Evolutionary conservation across 2,329 filamentous ascomycete genomes (phyloP).

Genomic region (Ophiognomonia clavigignenti-juglandacearum): DNA sequence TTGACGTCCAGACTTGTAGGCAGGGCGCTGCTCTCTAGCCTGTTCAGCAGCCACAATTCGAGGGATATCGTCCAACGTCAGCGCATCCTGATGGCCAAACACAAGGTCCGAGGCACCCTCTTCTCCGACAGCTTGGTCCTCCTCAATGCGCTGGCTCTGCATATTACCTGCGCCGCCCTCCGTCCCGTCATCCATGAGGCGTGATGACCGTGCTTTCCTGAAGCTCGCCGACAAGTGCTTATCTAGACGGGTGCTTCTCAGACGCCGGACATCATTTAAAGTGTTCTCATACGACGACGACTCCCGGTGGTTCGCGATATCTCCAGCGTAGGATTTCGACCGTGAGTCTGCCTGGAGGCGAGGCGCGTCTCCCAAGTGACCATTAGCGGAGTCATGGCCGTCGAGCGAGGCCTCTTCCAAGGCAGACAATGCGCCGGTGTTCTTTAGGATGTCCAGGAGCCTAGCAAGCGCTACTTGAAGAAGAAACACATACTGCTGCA

Average conservation of each 20-base stretch:
- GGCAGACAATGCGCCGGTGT: constrained; percentile 73
- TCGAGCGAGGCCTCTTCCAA: constrained; percentile 67
- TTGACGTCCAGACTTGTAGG: constrained; percentile 67
- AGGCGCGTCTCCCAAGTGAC: constrained; percentile 46
- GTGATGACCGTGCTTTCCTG: constrained; percentile 82
- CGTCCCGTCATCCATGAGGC: constrained; percentile 81
- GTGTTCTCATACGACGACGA: constrained; percentile 92
- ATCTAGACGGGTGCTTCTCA: constrained; percentile 90
- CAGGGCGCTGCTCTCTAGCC: constrained; percentile 78
- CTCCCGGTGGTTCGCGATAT: constrained; percentile 57
- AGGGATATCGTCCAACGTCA: constrained; percentile 94
- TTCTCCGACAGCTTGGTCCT: constrained; percentile 67
- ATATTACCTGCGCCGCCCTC: constrained; percentile 50
- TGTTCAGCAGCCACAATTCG: constrained; percentile 94
- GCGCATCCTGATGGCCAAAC: constrained; percentile 83
- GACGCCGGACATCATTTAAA: constrained; percentile 85
- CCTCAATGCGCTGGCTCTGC: constrained; percentile 68
- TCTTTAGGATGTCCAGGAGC: constrained; percentile 79
- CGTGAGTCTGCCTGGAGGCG: constrained; percentile 61
- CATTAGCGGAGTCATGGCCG: constrained; percentile 63
- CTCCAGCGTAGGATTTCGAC: constrained; percentile 69
- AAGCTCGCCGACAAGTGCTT: constrained; percentile 91
- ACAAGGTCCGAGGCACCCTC: constrained; percentile 73
- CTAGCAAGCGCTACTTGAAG: constrained; percentile 87
- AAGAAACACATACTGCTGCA: constrained; percentile 93